A percentile compares a stretch with the other conserved stretches of the same genome.
Conservation (phyloP, 768 basidiomycete species). For the Leccinum aurantiacum region DNA sequence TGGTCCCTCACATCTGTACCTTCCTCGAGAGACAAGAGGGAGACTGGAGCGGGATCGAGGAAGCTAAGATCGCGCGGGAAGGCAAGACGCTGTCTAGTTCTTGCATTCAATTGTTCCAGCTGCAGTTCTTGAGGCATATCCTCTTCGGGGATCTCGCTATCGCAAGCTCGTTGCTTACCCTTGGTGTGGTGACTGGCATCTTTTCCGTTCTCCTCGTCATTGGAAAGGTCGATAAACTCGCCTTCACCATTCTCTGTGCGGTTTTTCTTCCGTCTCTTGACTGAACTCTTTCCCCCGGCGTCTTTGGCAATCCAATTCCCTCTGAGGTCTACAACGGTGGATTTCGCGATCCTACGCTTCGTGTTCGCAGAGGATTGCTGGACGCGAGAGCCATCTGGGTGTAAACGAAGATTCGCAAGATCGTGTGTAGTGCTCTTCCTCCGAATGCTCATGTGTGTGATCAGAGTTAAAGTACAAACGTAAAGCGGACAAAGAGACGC, state of each 20-base stretch:
- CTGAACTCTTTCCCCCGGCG: constrained; percentile 52
- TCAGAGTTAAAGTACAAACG: too few species aligned
- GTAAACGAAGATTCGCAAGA: constrained; percentile 61
- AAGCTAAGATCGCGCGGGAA: constrained; percentile 56
- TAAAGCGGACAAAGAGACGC: not conserved
- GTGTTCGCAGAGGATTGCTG: constrained; percentile 41
- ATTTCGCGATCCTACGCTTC: constrained; percentile 34
- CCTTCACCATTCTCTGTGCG: constrained; percentile 27
- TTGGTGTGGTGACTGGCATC: constrained; percentile 13
- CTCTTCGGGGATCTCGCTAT: constrained; percentile 11
- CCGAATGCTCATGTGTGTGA: constrained; percentile 31
- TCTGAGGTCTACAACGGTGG: constrained; percentile 43
- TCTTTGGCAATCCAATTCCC: constrained; percentile 70
- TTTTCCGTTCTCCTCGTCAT: constrained; percentile 23
- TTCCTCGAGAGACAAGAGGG: constrained; percentile 12
- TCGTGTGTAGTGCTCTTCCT: constrained; percentile 61
- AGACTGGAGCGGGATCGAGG: constrained; percentile 38
- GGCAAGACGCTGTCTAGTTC: constrained; percentile 42
- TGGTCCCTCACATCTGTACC: constrained; percentile 5
- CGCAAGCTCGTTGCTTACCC: constrained; percentile 27
- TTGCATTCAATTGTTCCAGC: constrained; percentile 15
- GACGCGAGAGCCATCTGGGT: constrained; percentile 63
- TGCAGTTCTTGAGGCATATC: constrained; percentile 15
- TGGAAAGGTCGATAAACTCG: constrained; percentile 24
- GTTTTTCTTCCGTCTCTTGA: constrained; percentile 37